Evolutionary conservation across 202 grass and related monocot genomes (phyloP), one percentile per base, ranked within the genome.

Genomic region (Dendrocalamus latiflorus): DNA sequence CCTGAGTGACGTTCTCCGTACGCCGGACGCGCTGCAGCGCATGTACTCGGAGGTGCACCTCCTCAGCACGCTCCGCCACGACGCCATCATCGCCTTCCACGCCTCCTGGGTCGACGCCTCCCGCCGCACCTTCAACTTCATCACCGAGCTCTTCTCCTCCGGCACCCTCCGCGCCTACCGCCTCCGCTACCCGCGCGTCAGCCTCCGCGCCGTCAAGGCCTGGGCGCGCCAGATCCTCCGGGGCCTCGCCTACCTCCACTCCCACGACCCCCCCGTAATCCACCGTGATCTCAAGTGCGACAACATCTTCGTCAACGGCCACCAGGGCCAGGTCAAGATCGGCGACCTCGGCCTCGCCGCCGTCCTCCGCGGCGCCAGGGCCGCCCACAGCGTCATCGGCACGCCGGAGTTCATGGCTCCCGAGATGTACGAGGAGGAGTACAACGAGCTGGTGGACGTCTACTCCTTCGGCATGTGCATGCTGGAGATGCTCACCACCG

Each of bases 321-420:
- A 98, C 75, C 86, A 71, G 14, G 92, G 95, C 8, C 89, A 88
- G 69, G 90, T 98, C 59, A 95, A 95, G 87, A 95, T 95, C 72
- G 92, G 89, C 1, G 95, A 98, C 76, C 90, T 98, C 9, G 95
- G 92, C 1, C 91, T 98, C 8, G 95, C 95, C 9, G 89, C 91
- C 4, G 76, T 93, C 5, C 92, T 98, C 26, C 82, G 81, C 11
- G 72, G 69, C 11, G 55, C 76, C n/a, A 42, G 78, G 69, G 25
- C 81, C n/a, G 94, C 94, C 0, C 92, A 88, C 71, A 97, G 90
- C 65, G 94, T 97, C 42, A 89, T 97, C 50, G 90, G 92, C 53
- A 94, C 94, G 49, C 94, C 94, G 0, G 94, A 97, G 87, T 97
- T 97, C 83, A 97, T 97, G 94, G 94, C 94, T 5, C 94, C 94